These are phyloP conservation scores for Vigna unguiculata DNA, from an alignment of 306 rosid species.

Conservation along the genomic window DNA sequence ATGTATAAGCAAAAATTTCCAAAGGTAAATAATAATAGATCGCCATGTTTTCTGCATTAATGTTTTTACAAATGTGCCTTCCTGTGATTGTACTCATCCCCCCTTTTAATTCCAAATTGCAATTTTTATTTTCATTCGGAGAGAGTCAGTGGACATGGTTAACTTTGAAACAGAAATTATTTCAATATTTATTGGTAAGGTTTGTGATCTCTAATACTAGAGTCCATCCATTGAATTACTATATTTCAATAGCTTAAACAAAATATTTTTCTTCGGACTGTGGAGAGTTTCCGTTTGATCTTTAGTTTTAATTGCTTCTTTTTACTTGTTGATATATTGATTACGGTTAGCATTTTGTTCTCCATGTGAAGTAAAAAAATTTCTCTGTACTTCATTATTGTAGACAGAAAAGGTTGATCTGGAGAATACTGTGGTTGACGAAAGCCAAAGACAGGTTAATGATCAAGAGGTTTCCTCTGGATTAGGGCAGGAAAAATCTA, in stretches of 20 bases:
- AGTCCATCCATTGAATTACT: conserved; percentile 3
- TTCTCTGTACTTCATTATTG: conserved; percentile 54
- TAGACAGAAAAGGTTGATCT: conserved; percentile 98
- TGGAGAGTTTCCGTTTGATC: conserved; percentile 17
- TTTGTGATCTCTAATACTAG: conserved; percentile 16
- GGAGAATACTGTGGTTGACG: conserved; percentile 97
- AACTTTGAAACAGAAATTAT: conserved; percentile 12
- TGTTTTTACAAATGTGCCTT: conserved; percentile 25
- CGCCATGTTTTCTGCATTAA: background rate
- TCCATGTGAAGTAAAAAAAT: conserved; percentile 39
- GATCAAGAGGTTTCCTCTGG: conserved; percentile 65
- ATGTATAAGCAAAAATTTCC: background rate
- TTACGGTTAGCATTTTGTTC: conserved; percentile 25
- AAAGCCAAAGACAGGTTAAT: conserved; percentile 86
- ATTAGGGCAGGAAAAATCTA: conserved; percentile 73
- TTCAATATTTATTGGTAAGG: conserved; percentile 8
- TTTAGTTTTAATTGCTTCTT: background rate
- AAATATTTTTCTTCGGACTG: conserved; percentile 15
- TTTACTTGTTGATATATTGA: background rate
- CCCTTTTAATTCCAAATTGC: background rate
- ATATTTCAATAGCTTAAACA: background rate
- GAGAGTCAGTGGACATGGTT: conserved; percentile 16
- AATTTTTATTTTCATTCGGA: background rate
- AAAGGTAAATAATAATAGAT: conserved; percentile 3
- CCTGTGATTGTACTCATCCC: background rate